Base-by-base conservation (phyloP, 2,329 filamentous ascomycete genomes). In the Colletotrichum magnum region DNA sequence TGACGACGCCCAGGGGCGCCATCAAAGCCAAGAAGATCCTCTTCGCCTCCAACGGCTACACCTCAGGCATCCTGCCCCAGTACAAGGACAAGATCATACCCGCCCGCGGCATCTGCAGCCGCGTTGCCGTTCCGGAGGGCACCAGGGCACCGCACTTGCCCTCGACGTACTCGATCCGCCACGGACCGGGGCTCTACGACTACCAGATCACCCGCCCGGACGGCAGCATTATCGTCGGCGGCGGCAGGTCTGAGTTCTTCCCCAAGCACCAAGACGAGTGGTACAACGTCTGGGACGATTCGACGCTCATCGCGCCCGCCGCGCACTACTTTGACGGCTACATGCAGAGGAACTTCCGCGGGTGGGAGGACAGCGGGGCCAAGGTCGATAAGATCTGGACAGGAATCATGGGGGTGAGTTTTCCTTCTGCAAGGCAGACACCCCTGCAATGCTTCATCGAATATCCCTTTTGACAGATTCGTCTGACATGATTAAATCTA, bases 1-100 rank as follows among this genome's bases (percentile, higher is more conserved):
- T 75, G 1, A 75, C 81, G 10, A 92, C 90, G 3, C 75, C 81
- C 0, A 84, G 90, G 21, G 91, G 90, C 12, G 75, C 70, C 0
- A 84, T 91, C 60, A 76, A 73, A 10, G 83, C 91, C 1, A 82
- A 80, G 28, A 85, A 84, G 41, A 81, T 93, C 15, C 80, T 93
- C 18, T 83, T 92, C 51, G 90, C 91, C 16, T 92, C 89, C 1
- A 93, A 93, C 72, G 91, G 82, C 13, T 93, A 92, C 76, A 92
- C 90, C 0, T 86, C 89, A 1, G 84, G 86, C 13, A 76, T 93
- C 6, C 79, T 90, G 1, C 89, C 89, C 0, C 76, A 84, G 63
- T 92, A 91, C 75, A 78, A 82, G 6, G 84, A 86, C 68, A 85
- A 88, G 10, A 92, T 93, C 68, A 83, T 91, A 9, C 91, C 91